Evolutionary conservation across 2,329 filamentous ascomycete genomes (phyloP), one percentile per base, ranked within the genome.

Genomic region (Claviceps capensis): DNA sequence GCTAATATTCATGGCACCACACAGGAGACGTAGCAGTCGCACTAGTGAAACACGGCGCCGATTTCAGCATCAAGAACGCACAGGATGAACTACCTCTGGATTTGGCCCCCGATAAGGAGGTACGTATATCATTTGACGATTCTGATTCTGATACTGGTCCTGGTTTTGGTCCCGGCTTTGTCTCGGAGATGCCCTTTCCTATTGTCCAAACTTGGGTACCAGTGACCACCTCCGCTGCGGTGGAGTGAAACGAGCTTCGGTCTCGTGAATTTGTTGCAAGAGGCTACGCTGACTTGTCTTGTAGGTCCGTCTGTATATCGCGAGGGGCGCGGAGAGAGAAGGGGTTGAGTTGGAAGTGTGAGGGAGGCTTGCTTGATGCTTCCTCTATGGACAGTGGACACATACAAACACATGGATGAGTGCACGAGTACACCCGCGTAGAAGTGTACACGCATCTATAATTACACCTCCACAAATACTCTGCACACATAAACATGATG

Each of bases 61-160:
- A 95, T 63, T 77, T 77, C 13, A 83, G 86, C 57, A 89, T 88
- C 70, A 83, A 78, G 67, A 88, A 91, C 62, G 66, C 60, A 4
- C 82, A 87, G 55, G 90, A 85, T 1, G 74, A 72, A 56, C 62
- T 88, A 52, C 81, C 93, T 7, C 75, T 97, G 53, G 85, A 95
- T 56, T 70, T 95, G 52, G 88, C 88, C 11, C 93, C 93, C 1
- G 90, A 96, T 69, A 79, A 76, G 52, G 91, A 91, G 72, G 87
- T 90, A 67, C 56, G 74, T 70, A 11, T 4, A 34, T 34, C 30
- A 34, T 34, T 34, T 34, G 30, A 34, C 30, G 30, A 4, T 34
- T 11, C 30, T 34, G 9, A 34, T 34, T 34, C 30, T 11, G 30
- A 3, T 30, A 1, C 26, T 4, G 26, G 8, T 30, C 2, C 26